These are phyloP conservation scores for Diutina mesorugosa DNA, from an alignment of 1,139 yeast genomes.

Conservation along the genomic window DNA sequence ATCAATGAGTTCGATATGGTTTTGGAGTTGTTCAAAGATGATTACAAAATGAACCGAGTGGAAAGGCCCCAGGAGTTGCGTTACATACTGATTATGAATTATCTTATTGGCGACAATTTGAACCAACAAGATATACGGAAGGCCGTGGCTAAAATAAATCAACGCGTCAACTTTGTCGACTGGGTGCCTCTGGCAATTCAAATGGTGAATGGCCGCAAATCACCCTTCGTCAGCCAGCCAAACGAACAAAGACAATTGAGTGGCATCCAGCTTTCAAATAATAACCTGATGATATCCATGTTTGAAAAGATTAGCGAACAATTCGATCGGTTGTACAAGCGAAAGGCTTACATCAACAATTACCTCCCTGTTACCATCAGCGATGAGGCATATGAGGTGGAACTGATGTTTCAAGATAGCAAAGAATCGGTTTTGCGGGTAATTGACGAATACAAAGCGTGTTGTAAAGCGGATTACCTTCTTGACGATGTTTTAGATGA, in stretches of 20 bases:
- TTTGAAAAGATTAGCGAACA: slow-evolving; percentile 60
- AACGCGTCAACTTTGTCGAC: slow-evolving; percentile 70
- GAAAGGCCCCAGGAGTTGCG: slow-evolving; percentile 1
- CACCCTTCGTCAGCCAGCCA: slow-evolving; percentile 33
- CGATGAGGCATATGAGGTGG: slow-evolving; percentile 29
- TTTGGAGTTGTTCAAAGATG: slow-evolving; percentile 69
- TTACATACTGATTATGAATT: slow-evolving; percentile 53
- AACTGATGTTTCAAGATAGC: slow-evolving; percentile 72
- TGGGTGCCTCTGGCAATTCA: slow-evolving; percentile 80
- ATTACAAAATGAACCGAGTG: slow-evolving; percentile 61
- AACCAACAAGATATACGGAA: slow-evolving; percentile 72
- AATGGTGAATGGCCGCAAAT: slow-evolving; percentile 62
- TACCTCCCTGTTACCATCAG: slow-evolving; percentile 45
- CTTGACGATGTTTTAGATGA: slow-evolving; percentile 19
- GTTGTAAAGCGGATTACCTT: slow-evolving; percentile 43
- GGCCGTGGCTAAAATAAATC: slow-evolving; percentile 67
- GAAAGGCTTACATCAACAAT: slow-evolving; percentile 78
- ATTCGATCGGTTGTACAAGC: slow-evolving; percentile 65
- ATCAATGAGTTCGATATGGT: slow-evolving; percentile 72
- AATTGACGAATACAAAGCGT: slow-evolving; percentile 58
- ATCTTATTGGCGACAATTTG: slow-evolving; percentile 52
- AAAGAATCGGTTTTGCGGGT: slow-evolving; percentile 58
- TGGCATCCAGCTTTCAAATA: slow-evolving; percentile 72
- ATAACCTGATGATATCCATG: slow-evolving; percentile 56
- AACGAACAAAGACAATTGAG: slow-evolving; percentile 23